Evolutionary conservation across 2,329 filamentous ascomycete genomes (phyloP), one percentile per base, ranked within the genome.

Genomic region (Calcarisporium arbuscula): DNA sequence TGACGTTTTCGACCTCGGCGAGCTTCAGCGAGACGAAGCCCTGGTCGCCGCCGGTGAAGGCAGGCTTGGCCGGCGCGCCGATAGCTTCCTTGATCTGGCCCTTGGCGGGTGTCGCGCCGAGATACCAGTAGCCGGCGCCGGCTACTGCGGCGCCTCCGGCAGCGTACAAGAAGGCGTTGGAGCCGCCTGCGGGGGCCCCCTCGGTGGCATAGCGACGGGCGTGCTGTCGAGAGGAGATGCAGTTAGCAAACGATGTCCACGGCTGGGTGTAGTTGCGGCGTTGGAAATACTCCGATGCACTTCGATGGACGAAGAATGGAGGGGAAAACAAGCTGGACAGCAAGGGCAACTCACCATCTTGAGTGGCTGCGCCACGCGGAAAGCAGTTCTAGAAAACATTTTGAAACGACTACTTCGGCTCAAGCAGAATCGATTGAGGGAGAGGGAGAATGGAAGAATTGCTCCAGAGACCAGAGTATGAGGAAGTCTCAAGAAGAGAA

Each of bases 21-120:
- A 96, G 72, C 65, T 84, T 80, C 48, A 96, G 73, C 43, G 79
- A 80, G 44, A 95, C 61, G 65, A 88, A 96, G 47, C 87, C 89
- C 64, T 95, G 88, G 42, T 94, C 86, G 46, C 86, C 87, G 47
- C 90, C 89, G 21, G 74, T 84, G 60, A 96, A 71, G 28, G 74
- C 65, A 17, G 70, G 60, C 57, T 65, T 64, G 54, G 67, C 64
- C 32, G 58, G 55, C 35, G 59, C 60, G 22, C 56, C 60, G 27
- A 62, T 37, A 18, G 54, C 51, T 26, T 59, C 56, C 47, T 72
- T 70, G 27, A 61, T 67, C 51, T 78, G 80, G 19, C 69, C 75
- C 54, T 74, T 73, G 47, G 72, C 68, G 35, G 67, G 73, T 11
- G 72, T 58, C 36, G 51, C 64, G 49, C 63, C 56, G 43, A 68